Base-by-base conservation (phyloP, 2,329 filamentous ascomycete genomes). In the Alternaria ventricosa region DNA sequence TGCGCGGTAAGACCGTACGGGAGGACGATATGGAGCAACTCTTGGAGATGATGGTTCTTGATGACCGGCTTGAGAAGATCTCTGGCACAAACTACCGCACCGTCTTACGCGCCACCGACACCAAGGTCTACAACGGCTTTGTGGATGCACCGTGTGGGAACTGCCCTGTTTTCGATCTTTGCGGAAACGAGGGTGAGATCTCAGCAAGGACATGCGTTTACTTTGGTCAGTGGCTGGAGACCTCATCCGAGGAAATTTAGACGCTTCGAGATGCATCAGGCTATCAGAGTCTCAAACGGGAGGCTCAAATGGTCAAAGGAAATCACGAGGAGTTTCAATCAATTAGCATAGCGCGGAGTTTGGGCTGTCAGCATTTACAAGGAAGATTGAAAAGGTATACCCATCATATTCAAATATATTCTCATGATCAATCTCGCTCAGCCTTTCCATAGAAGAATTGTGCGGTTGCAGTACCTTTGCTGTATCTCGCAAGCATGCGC, bases 141-240 rank as follows among this genome's bases (percentile, higher is more conserved):
- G 96, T 92, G 2, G 94, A 97, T 79, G 90, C 91, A 3, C 96
- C 96, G 1, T 99, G 96, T 79, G 94, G 95, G 2, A 87, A 89
- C 59, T 99, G 96, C 79, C 96, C 96, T 0, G 95, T 97, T 3
- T 97, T 97, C 78, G 91, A 96, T 61, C 86, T 98, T 2, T 99
- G 96, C 78, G 91, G 93, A 69, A 93, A 97, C 64, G 94, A 93
- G 7, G 95, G 95, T 0, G 93, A 94, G 0, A 93, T 99, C 22
- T 96, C 91, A 73, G 93, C 95, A 0, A 91, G 89, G 68, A 97
- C 91, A 55, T 99, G 96, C 80, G 91, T 93, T 57, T 99, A 99
- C 77, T 97, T 97, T 75, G 87, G 92, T 67, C 87, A 90, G 56
- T 99, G 96, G 96, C 81, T 97, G 20, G 73, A 73, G 47, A 78